Evolutionary conservation across 371 early-diverging fungal species (phyloP), one percentile per base, ranked within the genome.

Genomic region (Mortierella sp.): DNA sequence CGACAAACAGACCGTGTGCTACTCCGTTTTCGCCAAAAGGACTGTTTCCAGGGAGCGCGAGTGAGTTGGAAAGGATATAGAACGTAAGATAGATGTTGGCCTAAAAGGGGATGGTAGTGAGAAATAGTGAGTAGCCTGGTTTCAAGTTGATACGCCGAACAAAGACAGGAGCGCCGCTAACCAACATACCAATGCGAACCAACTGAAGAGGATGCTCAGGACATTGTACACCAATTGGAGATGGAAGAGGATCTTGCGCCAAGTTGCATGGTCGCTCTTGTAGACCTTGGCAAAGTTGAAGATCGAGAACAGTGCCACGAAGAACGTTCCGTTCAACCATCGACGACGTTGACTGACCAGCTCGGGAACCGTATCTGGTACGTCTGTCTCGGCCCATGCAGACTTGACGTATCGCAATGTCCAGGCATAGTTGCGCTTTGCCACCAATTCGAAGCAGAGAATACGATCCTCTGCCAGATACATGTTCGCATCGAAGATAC

Each of bases 71-170:
- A 29, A 88, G 58, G 53, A 92, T 81, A 68, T 94, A 92, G 80
- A 94, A 96, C 17, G 91, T 90, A 46, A 97, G 86, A 78, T 93
- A 91, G 63, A 89, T 88, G 68, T 90, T 90, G 39, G 86, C 92
- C 88, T 85, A 77, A 52, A 52, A 5, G 12, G 1, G 14, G 5
- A 28, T 43, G 10, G 49, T 17, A 16, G 12, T 22, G 8, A 25
- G 16, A 37, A 3, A 40, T 24, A 14, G 27, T 34, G n/a, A n/a
- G n/a, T n/a, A n/a, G n/a, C n/a, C n/a, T n/a, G n/a, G n/a, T n/a
- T n/a, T n/a, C n/a, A n/a, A n/a, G n/a, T n/a, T n/a, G n/a, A n/a
- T n/a, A n/a, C n/a, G n/a, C n/a, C n/a, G n/a, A 25, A 17, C 39
- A 25, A 5, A 2, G 40, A 21, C 19, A 49, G 22, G 22, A 44